Evolutionary conservation across 345 rosid species (phyloP).

Genomic region (Populus nigra): DNA sequence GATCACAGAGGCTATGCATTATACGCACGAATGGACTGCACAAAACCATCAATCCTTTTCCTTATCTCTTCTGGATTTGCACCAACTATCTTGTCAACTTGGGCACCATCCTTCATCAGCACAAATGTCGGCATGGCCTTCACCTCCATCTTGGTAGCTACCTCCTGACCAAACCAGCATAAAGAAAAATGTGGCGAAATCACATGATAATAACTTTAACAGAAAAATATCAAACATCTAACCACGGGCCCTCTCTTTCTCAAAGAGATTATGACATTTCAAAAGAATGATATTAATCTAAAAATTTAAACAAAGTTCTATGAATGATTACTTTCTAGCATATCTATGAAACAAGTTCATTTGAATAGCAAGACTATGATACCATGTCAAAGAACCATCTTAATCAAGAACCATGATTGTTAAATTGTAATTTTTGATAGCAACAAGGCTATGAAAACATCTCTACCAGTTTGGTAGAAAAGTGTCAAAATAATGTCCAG

Average conservation of each 20-base stretch:
- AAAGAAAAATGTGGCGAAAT: not conserved
- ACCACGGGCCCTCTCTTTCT: not conserved
- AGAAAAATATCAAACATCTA: not conserved
- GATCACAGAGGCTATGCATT: conserved; percentile 24
- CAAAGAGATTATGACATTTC: not conserved
- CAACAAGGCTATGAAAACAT: not conserved
- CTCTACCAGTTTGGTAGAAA: too few species aligned
- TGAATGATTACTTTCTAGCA: too few species aligned
- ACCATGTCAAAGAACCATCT: too few species aligned
- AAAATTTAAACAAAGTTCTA: too few species aligned
- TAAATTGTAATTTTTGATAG: not conserved
- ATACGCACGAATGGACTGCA: conserved; percentile 43
- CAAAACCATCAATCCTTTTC: conserved; percentile 67
- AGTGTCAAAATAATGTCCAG: too few species aligned
- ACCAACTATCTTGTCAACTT: conserved; percentile 74
- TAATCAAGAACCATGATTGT: not conserved
- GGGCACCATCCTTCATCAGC: conserved; percentile 61
- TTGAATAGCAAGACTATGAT: too few species aligned
- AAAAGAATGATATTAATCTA: not conserved
- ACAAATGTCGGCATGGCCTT: conserved; percentile 97
- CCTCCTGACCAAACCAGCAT: conserved; percentile 52
- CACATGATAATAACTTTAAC: not conserved
- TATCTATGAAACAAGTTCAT: too few species aligned
- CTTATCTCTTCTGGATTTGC: conserved; percentile 87
- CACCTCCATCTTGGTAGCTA: conserved; percentile 58